Base-by-base conservation (phyloP, 306 rosid species). In the Sophora flavescens region DNA sequence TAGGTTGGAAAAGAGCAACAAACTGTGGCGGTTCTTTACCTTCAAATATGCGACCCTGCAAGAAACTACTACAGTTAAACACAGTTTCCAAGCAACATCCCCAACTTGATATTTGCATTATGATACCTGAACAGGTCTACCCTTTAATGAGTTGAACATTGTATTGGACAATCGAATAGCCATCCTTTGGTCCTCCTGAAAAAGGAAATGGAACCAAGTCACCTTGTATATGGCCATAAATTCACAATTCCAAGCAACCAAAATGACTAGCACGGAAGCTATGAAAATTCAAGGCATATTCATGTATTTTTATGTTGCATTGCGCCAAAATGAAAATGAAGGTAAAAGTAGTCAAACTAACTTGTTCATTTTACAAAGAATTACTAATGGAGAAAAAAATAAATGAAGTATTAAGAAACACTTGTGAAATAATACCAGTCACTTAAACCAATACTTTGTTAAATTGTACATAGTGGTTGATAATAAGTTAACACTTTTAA, bases 21-120 rank as follows among this genome's bases (percentile, higher is more conserved):
- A 92, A 91, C 71, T 96, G 99, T 6, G 97, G 93, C 75, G 99
- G 92, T 81, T 96, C 99, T 85, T 92, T 92, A 80, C 93, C 94
- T 81, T 92, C 88, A 78, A 88, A 89, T 74, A 91, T 79, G 85
- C 92, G 96, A 70, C 98, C 97, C 99, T 96, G 90, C 78, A 86
- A 82, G 78, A 88, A 81, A 50, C n/a, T 22, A 78, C 64, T 44
- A 13, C 36, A 66, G 14, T 88, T 73, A 87, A 33, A 81, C 57
- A 53, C 42, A 65, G 63, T 78, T 80, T 35, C 39, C 57, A 50
- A 64, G 63, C 42, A 53, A 30, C 76, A 75, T 63, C 50, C 62
- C 63, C 65, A 78, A 78, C 60, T 68, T 76, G 75, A 83, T 51
- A 68, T 59, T 62, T 52, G 81, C 70, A 76, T 56, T 70, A 80